These are phyloP conservation scores for Thermochaetoides thermophila DNA, from an alignment of 495 filamentous ascomycete genomes.

Conservation along the genomic window DNA sequence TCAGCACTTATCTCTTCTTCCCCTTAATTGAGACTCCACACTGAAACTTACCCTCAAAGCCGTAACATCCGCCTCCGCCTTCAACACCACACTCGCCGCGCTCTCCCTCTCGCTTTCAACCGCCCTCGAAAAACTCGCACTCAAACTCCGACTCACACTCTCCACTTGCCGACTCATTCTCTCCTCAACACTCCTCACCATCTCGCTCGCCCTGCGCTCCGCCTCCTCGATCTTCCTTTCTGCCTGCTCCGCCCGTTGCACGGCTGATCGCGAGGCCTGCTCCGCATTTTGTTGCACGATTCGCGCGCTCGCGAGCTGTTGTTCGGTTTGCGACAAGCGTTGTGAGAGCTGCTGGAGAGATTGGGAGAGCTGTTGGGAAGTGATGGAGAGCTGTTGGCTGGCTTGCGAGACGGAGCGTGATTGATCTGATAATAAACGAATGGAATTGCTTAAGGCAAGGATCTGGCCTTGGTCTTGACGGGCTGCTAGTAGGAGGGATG, in stretches of 20 bases:
- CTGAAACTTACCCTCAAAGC: constrained; percentile 19
- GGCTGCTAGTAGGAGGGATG: constrained; percentile 1
- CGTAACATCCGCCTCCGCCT: constrained; percentile 20
- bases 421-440: constrained; percentile 13
- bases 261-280: constrained; percentile 11
- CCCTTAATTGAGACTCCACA: too few relatives aligned
- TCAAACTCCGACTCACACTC: constrained; percentile 7
- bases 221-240: constrained; percentile 8
- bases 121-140: constrained; percentile 17
- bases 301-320: constrained; percentile 9
- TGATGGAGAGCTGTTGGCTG: constrained; percentile 24
- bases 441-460: constrained; percentile 23
- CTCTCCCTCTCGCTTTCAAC: constrained; percentile 20
- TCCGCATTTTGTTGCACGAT: constrained; percentile 7
- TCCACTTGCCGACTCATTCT: too few relatives aligned
- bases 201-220: constrained; percentile 9
- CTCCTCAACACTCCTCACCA: too few relatives aligned
- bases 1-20: too few relatives aligned
- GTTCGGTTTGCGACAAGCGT: constrained; percentile 14
- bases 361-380: constrained; percentile 23
- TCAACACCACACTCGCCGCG: constrained; percentile 21
- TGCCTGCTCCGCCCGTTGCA: constrained; percentile 11
- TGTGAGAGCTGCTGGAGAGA: constrained; percentile 15
- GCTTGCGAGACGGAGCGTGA: constrained; percentile 24
- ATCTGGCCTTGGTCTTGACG: constrained; percentile 29